These are phyloP conservation scores for Ceratorhiza oryzae-sativae DNA, from an alignment of 1,284 basidiomycete species.

Conservation along the genomic window DNA sequence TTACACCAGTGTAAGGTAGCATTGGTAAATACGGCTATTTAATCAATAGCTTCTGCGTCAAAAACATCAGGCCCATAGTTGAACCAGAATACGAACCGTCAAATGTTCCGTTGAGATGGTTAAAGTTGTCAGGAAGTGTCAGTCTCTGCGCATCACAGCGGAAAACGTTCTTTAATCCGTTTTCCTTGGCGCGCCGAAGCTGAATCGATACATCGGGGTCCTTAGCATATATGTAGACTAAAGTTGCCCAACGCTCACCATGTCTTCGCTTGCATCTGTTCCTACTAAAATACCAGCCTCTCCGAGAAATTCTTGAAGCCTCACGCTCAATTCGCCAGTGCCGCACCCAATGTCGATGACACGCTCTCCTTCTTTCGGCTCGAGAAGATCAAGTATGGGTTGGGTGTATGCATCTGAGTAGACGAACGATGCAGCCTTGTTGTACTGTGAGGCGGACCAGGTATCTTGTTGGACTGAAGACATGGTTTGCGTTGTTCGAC, in stretches of 20 bases:
- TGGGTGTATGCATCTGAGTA: slow-evolving; percentile 71
- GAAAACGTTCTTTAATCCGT: slow-evolving; percentile 58
- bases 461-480: slow-evolving; percentile 44
- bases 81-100: slow-evolving; percentile 52
- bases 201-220: slow-evolving; percentile 48
- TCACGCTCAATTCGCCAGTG: slow-evolving; percentile 74
- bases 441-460: slow-evolving; percentile 65
- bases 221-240: too few species aligned
- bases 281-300: slow-evolving; percentile 67
- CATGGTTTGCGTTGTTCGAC: background rate
- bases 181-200: slow-evolving; percentile 64
- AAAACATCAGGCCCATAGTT: background rate
- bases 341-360: slow-evolving; percentile 86
- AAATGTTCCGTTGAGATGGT: slow-evolving; percentile 50
- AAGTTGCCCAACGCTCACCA: too few species aligned
- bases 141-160: slow-evolving; percentile 64
- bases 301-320: slow-evolving; percentile 64
- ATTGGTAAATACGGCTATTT: slow-evolving; percentile 71
- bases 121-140: slow-evolving; percentile 49
- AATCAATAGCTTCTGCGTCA: slow-evolving; percentile 46
- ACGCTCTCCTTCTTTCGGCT: slow-evolving; percentile 66
- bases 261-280: slow-evolving; percentile 71
- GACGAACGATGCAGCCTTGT: slow-evolving; percentile 69
- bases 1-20: slow-evolving; percentile 88
- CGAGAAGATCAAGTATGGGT: slow-evolving; percentile 68